These are phyloP conservation scores for Apiospora hydei DNA, from an alignment of 2,329 filamentous ascomycete genomes.

Conservation along the genomic window DNA sequence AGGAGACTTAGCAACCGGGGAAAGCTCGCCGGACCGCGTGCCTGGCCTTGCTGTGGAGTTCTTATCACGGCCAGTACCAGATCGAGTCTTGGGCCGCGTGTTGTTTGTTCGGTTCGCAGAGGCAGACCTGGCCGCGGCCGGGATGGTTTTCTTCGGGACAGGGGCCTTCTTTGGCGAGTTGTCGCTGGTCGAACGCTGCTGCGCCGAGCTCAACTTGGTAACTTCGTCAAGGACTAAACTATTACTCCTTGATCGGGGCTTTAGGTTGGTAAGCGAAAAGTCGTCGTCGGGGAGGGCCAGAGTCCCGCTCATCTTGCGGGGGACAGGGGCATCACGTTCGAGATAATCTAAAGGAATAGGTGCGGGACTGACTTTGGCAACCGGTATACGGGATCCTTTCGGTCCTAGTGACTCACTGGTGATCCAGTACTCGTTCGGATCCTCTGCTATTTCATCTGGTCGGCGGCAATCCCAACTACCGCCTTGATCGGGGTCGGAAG, in stretches of 20 bases:
- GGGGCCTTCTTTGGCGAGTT: slow-evolving; percentile 61
- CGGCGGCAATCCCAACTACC: slow-evolving; percentile 74
- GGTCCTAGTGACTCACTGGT: slow-evolving; percentile 52
- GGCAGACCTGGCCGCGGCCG: slow-evolving; percentile 27
- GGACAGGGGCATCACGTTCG: slow-evolving; percentile 75
- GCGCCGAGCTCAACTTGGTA: slow-evolving; percentile 24
- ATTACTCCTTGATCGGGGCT: slow-evolving; percentile 73
- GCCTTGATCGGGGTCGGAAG: slow-evolving; percentile 44
- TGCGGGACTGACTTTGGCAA: slow-evolving; percentile 79
- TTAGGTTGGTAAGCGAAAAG: slow-evolving; percentile 64
- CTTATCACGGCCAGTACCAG: slow-evolving; percentile 58
- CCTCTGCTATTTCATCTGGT: slow-evolving; percentile 78
- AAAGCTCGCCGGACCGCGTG: slow-evolving; percentile 67
- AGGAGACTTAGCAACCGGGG: slow-evolving; percentile 68
- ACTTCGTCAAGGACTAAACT: slow-evolving; percentile 66
- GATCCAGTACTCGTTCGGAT: slow-evolving; percentile 61
- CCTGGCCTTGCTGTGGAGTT: slow-evolving; percentile 60
- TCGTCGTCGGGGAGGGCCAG: slow-evolving; percentile 56
- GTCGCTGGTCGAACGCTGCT: neutral
- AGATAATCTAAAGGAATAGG: slow-evolving; percentile 76
- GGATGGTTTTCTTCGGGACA: slow-evolving; percentile 51
- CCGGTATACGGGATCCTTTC: slow-evolving; percentile 83
- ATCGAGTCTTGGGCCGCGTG: slow-evolving; percentile 69
- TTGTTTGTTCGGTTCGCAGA: slow-evolving; percentile 45
- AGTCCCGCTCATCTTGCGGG: slow-evolving; percentile 66